These are phyloP conservation scores for Sextonia rubra DNA, from an alignment of 164 flowering plant species.

Conservation along the genomic window DNA sequence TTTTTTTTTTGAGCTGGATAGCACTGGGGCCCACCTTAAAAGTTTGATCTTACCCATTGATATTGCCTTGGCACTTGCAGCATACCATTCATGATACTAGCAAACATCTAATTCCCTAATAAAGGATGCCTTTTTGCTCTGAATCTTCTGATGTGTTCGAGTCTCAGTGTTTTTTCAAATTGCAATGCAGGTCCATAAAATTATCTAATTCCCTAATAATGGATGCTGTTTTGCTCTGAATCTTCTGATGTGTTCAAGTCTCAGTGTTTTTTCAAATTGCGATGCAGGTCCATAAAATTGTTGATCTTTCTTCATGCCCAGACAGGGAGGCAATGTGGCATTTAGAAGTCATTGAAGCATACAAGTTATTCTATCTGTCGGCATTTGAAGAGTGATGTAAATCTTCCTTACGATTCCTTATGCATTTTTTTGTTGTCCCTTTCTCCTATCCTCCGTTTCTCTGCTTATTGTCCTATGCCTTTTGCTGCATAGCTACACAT, in stretches of 20 bases:
- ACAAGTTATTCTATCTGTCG: slow-evolving; percentile 64
- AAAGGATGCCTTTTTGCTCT: not conserved
- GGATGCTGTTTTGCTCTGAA: not conserved
- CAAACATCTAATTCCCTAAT: not conserved
- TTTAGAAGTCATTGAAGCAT: slow-evolving; percentile 83
- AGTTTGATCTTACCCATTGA: not conserved
- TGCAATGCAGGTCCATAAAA: slow-evolving; percentile 75
- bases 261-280: not conserved
- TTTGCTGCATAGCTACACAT: too few relatives aligned
- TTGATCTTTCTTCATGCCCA: slow-evolving; percentile 78
- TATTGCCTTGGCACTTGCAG: not conserved
- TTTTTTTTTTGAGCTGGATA: too few relatives aligned
- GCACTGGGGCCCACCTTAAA: not conserved
- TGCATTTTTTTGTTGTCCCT: too few relatives aligned
- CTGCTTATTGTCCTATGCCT: too few relatives aligned
- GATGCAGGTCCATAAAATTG: slow-evolving; percentile 86
- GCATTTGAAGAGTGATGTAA: slow-evolving; percentile 29
- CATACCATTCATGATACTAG: not conserved
- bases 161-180: not conserved
- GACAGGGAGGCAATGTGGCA: slow-evolving; percentile 96
- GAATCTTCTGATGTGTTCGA: not conserved
- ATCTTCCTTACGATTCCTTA: too few relatives aligned
- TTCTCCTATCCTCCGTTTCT: too few relatives aligned
- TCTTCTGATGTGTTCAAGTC: not conserved
- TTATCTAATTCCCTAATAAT: slow-evolving; percentile 17